Evolutionary conservation across 106 monocot genomes (phyloP).

Genomic region (Xerophyta viscosa): DNA sequence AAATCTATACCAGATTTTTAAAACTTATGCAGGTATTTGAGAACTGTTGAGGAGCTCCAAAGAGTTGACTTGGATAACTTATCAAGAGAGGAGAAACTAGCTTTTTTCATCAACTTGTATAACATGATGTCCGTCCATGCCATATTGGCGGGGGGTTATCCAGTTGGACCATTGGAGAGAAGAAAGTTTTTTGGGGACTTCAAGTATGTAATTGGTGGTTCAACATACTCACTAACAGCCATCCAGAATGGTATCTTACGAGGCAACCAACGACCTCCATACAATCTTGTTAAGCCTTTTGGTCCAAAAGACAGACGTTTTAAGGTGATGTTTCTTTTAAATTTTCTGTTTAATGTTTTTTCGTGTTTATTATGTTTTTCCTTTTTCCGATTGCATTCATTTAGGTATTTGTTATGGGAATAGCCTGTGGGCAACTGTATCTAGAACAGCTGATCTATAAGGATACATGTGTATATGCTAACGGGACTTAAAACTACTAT

Average conservation of each 20-base stretch:
- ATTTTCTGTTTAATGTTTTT: not conserved
- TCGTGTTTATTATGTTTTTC: not conserved
- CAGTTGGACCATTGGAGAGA: constrained; percentile 53
- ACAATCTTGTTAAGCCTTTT: constrained; percentile 81
- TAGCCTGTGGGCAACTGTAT: no score
- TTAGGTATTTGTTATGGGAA: no score
- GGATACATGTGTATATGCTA: no score
- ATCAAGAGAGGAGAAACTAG: constrained; percentile 83
- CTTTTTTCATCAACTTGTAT: constrained; percentile 90
- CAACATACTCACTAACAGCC: constrained; percentile 70
- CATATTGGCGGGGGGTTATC: constrained; percentile 57
- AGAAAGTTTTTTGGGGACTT: constrained; percentile 76
- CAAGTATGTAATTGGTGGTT: constrained; percentile 85
- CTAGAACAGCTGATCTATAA: no score
- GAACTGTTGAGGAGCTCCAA: constrained; percentile 80
- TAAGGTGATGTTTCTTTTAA: constrained; percentile 29
- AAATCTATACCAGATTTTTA: no score
- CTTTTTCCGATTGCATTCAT: not conserved
- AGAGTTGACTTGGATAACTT: constrained; percentile 62
- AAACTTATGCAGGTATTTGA: constrained; percentile 50
- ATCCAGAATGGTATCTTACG: constrained; percentile 91
- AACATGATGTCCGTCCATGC: constrained; percentile 97
- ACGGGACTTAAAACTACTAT: no score
- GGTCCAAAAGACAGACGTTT: constrained; percentile 61
- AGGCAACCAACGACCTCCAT: constrained; percentile 83